Percentiles rank a stretch among this genome's conserved stretches.
Conservation (phyloP, 2,329 filamentous ascomycete species). For the Chaetoscypha palmicola region DNA sequence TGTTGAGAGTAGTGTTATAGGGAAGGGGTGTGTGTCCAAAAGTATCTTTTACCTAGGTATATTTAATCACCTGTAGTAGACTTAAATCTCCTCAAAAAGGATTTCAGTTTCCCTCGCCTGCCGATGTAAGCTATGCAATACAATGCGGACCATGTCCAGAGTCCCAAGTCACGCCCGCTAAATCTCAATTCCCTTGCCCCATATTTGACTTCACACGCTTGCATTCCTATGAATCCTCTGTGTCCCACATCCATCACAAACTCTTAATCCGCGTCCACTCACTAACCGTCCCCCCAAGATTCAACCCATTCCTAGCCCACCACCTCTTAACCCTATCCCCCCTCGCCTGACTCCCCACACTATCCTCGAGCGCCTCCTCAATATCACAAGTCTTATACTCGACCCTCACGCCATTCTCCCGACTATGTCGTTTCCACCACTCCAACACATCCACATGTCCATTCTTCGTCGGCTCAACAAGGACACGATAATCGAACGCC, state of each 20-base stretch:
- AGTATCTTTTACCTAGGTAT: no score
- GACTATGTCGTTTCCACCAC: conserved; percentile 72
- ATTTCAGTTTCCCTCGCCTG: no score
- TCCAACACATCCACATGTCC: conserved; percentile 79
- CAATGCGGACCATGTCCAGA: no score
- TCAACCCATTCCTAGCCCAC: conserved; percentile 75
- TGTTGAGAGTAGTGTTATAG: no score
- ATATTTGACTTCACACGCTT: no score
- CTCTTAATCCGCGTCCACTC: conserved; percentile 66
- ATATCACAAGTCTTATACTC: conserved; percentile 96
- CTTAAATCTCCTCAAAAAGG: no score
- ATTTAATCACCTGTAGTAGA: no score
- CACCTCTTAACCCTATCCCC: conserved; percentile 70
- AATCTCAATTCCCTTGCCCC: no score
- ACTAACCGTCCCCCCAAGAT: conserved; percentile 60
- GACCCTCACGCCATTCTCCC: conserved; percentile 55
- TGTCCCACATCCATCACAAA: conserved; percentile 22
- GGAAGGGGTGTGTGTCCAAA: no score
- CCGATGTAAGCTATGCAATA: no score
- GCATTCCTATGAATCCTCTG: no score
- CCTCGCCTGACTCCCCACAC: conserved; percentile 51
- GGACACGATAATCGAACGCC: conserved; percentile 74
- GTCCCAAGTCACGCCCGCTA: no score
- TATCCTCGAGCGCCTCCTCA: conserved; percentile 88
- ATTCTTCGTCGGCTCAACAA: conserved; percentile 81